Evolutionary conservation across 805 yeast genomes (phyloP).

Genomic region (Schwanniomyces pseudopolymorphus): DNA sequence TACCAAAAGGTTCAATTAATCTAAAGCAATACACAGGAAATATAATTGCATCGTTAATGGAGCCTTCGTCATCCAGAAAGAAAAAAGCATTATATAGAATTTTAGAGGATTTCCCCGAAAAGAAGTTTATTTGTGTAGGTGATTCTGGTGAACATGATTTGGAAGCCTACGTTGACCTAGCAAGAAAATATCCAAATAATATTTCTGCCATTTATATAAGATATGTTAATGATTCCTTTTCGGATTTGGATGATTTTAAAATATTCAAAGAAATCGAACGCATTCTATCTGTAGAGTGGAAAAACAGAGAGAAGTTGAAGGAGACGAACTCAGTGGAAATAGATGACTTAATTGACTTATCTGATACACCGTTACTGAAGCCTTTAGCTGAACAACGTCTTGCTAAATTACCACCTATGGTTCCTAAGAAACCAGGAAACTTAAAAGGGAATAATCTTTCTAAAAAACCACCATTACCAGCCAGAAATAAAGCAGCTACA

Average conservation of each 20-base stretch:
- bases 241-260: slow-evolving; percentile 46
- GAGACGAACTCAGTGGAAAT: slow-evolving; percentile 12
- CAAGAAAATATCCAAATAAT: slow-evolving; percentile 58
- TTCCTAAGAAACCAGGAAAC: slow-evolving; percentile 48
- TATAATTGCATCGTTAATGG: slow-evolving; percentile 75
- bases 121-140: slow-evolving; percentile 83
- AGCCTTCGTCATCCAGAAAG: slow-evolving; percentile 84
- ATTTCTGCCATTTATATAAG: slow-evolving; percentile 78
- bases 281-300: slow-evolving; percentile 14
- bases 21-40: slow-evolving; percentile 86
- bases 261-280: slow-evolving; percentile 30
- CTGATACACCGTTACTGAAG: slow-evolving; percentile 27
- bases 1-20: slow-evolving; percentile 83
- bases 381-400: slow-evolving; percentile 14
- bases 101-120: slow-evolving; percentile 68
- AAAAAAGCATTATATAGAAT: slow-evolving; percentile 61
- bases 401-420: slow-evolving; percentile 37
- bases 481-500: slow-evolving; percentile 12
- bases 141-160: slow-evolving; percentile 95
- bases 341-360: slow-evolving; percentile 40
- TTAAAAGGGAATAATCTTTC: slow-evolving; percentile 33
- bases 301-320: slow-evolving; percentile 9
- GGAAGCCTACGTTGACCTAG: slow-evolving; percentile 81
- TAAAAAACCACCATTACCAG: slow-evolving; percentile 36
- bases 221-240: slow-evolving; percentile 67